Conservation (phyloP, 768 basidiomycete species). For the Clitopilus hobsonii region DNA sequence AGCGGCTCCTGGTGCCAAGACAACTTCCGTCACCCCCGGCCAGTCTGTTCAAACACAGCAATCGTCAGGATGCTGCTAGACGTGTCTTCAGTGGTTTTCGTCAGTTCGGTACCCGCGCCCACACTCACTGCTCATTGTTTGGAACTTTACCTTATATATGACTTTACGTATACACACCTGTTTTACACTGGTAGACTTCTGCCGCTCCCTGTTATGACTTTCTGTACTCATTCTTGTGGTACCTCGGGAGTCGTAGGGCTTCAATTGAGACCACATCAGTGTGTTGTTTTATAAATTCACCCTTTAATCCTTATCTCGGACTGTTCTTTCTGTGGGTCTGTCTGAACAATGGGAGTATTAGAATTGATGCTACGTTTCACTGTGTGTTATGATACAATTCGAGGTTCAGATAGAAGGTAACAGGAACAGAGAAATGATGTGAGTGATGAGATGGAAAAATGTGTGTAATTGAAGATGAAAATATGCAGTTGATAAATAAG, state of each 20-base stretch:
- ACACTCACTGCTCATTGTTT: background rate
- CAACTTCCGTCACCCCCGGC: constrained; percentile 79
- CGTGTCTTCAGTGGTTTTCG: constrained; percentile 4
- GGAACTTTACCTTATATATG: background rate
- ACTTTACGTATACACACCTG: background rate
- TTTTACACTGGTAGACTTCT: background rate
- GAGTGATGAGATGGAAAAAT: background rate
- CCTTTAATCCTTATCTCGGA: background rate
- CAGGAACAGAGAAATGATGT: background rate
- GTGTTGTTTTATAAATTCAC: background rate
- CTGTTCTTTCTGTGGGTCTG: background rate
- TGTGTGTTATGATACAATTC: too few species aligned
- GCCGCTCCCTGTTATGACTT: background rate
- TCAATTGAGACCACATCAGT: background rate
- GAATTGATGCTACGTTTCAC: background rate
- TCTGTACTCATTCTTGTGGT: background rate
- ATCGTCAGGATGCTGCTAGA: constrained; percentile 77
- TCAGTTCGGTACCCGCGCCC: background rate
- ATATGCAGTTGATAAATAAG: background rate
- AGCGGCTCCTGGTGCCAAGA: constrained; percentile 71
- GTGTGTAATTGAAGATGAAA: background rate
- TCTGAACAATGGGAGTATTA: background rate
- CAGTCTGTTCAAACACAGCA: constrained; percentile 78
- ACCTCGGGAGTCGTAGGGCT: background rate
- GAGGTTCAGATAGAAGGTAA: too few species aligned